Conservation (phyloP, 441 rosid species). For the Hura crepitans region DNA sequence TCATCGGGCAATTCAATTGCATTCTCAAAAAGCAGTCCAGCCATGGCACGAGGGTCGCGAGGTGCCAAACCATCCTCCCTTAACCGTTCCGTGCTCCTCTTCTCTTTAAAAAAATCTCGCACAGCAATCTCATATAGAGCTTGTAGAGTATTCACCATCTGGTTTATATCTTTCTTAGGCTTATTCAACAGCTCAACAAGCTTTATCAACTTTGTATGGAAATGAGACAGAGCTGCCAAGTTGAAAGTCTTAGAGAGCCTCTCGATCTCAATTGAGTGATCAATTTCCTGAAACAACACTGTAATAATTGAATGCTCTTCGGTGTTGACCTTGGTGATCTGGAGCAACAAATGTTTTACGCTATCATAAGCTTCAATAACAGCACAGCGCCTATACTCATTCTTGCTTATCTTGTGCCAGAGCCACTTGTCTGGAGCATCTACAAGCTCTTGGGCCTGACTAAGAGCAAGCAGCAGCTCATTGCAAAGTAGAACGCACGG, state of each 20-base stretch:
- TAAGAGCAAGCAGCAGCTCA: slow-evolving; percentile 81
- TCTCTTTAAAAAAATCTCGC: slow-evolving; percentile 56
- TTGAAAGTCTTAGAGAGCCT: slow-evolving; percentile 59
- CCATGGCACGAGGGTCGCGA: slow-evolving; percentile 36
- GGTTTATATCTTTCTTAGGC: slow-evolving; percentile 42
- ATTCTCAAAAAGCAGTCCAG: slow-evolving; percentile 59
- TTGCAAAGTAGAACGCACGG: slow-evolving; percentile 80
- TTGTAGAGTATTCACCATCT: slow-evolving; percentile 69
- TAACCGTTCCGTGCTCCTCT: slow-evolving; percentile 47
- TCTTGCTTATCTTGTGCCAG: slow-evolving; percentile 75
- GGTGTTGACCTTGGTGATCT: slow-evolving; percentile 44
- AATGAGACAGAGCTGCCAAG: slow-evolving; percentile 47
- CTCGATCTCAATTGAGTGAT: slow-evolving; percentile 46
- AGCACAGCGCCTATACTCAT: slow-evolving; percentile 83
- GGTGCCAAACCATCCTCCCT: slow-evolving; percentile 63
- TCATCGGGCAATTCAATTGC: slow-evolving; percentile 60
- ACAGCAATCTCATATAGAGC: slow-evolving; percentile 75
- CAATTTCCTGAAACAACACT: slow-evolving; percentile 56
- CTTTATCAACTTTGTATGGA: slow-evolving; percentile 56
- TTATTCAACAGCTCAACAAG: slow-evolving; percentile 53
- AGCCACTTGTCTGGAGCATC: slow-evolving; percentile 89
- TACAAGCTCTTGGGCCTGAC: slow-evolving; percentile 67
- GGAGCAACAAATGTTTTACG: slow-evolving; percentile 55
- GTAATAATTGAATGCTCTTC: slow-evolving; percentile 68
- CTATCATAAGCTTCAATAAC: slow-evolving; percentile 86